Evolutionary conservation across 768 basidiomycete species (phyloP).

Genomic region (Collybia sordida): DNA sequence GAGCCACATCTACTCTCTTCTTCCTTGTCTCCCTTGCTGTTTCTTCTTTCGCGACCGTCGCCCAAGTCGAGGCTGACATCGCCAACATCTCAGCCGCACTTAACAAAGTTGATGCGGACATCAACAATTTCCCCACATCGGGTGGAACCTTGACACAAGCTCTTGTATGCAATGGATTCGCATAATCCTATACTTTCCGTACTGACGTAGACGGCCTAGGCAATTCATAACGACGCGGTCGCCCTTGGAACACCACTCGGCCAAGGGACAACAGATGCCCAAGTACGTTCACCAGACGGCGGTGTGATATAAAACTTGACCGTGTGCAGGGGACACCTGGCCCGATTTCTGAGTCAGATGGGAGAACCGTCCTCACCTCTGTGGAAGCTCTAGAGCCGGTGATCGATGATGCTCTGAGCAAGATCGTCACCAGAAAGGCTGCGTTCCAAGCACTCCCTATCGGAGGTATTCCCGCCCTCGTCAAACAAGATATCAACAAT

Average conservation of each 20-base stretch:
- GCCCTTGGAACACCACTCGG: slow-evolving; percentile 20
- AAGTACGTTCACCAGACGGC: no score
- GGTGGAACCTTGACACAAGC: slow-evolving; percentile 23
- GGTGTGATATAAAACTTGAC: no score
- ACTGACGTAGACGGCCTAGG: slow-evolving; percentile 2
- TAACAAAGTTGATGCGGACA: slow-evolving; percentile 25
- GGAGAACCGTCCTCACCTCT: slow-evolving; percentile 12
- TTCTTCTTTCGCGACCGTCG: slow-evolving; percentile 22
- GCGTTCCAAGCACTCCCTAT: slow-evolving; percentile 13
- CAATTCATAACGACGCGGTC: slow-evolving; percentile 28
- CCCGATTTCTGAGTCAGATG: slow-evolving; percentile 20
- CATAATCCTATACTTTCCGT: neutral
- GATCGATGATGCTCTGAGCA: slow-evolving; percentile 16
- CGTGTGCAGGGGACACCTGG: no score
- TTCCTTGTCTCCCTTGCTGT: slow-evolving; percentile 23
- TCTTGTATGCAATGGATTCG: slow-evolving; percentile 17
- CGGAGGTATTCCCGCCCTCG: slow-evolving; percentile 18
- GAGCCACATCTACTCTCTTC: slow-evolving; percentile 22
- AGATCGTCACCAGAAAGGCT: slow-evolving; percentile 19
- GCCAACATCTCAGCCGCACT: slow-evolving; percentile 23
- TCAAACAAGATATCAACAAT: slow-evolving; percentile 22
- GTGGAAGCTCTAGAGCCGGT: slow-evolving; percentile 19
- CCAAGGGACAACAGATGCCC: slow-evolving; percentile 22
- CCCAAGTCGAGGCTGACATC: slow-evolving; percentile 29
- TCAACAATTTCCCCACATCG: slow-evolving; percentile 27